Base-by-base conservation (phyloP, 163 green algal genomes). In the Scenedesmus sp. region DNA sequence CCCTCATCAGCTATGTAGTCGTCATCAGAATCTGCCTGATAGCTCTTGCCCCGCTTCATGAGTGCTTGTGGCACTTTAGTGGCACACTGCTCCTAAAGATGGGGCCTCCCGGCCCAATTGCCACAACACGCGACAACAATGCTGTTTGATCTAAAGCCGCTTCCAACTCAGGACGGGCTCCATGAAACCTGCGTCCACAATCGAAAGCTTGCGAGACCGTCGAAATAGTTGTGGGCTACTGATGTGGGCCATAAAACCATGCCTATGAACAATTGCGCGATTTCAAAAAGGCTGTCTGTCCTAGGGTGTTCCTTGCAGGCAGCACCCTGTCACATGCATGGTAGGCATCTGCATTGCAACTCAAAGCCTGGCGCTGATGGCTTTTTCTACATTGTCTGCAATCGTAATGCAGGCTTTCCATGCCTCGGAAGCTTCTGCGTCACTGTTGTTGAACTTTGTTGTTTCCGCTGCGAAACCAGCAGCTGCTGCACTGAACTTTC, bases 1-100 rank as follows among this genome's bases (percentile, higher is more conserved):
- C 26, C 52, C 59, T 87, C 88, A 18, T 91, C 86, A 54, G 86
- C 86, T 59, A 90, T 84, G 67, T 90, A 90, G 16, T 90, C 86
- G 9, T 90, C 86, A 73, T 90, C 86, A 70, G 66, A 84, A 23
- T 90, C 86, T 81, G 20, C 85, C n/a, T 56, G 46, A 13, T 83
- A 90, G 46, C 57, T 57, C 56, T 91, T 91, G 73, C 26, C 77
- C 20, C 87, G 20, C 66, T 91, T 91, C 73, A 85, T 91, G 12
- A 26, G 6, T 62, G 52, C 81, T 64, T 52, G 23, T 52, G 70
- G 70, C 70, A 79, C 70, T 52, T 46, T 79, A 79, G 70, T 79
- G 70, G 70, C 70, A 79, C 70, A 79, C 23, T 79, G 70, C 70
- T 79, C 70, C 70, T 79, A 79, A 52, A 79, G 5, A 15, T 79